Conservation (phyloP, 148 eudicot genomes). For the Talinum fruticosum region DNA sequence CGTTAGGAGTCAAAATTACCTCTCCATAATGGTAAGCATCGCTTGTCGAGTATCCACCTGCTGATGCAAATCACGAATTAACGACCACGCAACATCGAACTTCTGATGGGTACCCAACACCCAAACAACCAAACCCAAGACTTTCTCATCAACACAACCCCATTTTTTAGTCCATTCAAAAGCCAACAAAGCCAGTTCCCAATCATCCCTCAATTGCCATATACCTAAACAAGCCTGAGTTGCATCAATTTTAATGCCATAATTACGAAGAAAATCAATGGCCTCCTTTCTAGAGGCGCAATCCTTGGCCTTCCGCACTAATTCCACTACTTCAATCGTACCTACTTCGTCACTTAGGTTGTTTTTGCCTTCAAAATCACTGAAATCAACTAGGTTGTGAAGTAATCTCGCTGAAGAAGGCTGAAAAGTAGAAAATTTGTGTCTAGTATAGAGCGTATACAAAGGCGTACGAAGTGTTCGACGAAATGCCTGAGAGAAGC, state of each 20-base stretch:
- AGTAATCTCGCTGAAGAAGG: slow-evolving; percentile 17
- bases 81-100: slow-evolving; percentile 73
- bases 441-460: background rate
- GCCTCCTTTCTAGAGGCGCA: slow-evolving; percentile 48
- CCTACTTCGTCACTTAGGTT: slow-evolving; percentile 16
- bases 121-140: slow-evolving; percentile 72
- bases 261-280: slow-evolving; percentile 41
- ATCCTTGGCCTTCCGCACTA: slow-evolving; percentile 33
- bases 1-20: slow-evolving; percentile 34
- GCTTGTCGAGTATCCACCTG: slow-evolving; percentile 48
- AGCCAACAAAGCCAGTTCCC: slow-evolving; percentile 64
- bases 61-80: slow-evolving; percentile 57
- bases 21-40: slow-evolving; percentile 76
- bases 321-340: slow-evolving; percentile 34
- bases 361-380: slow-evolving; percentile 10
- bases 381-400: slow-evolving; percentile 34
- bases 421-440: slow-evolving; percentile 18
- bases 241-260: slow-evolving; percentile 36
- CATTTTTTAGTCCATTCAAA: slow-evolving; percentile 62
- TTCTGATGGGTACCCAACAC: slow-evolving; percentile 67
- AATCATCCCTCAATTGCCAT: slow-evolving; percentile 62
- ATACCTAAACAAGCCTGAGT: slow-evolving; percentile 43
- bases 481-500: slow-evolving; percentile 55
- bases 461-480: slow-evolving; percentile 43
- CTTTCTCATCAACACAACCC: slow-evolving; percentile 41